These are phyloP conservation scores for Aspergillus niger DNA, from an alignment of 2,329 filamentous ascomycete genomes.

Conservation along the genomic window DNA sequence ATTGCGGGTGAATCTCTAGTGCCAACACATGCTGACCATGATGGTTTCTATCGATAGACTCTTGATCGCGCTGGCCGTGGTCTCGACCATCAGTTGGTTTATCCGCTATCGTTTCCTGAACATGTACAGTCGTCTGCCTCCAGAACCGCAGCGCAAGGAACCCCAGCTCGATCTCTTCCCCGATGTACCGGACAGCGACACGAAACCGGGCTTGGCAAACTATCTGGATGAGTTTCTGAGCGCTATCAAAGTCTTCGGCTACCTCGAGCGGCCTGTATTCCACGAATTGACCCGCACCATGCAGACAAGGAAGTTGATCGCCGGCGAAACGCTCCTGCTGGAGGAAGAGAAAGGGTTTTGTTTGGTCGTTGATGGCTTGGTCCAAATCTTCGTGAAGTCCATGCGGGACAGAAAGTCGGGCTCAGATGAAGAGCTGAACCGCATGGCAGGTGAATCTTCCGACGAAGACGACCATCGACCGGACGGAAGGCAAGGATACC, in stretches of 20 bases:
- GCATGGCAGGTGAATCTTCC: constrained; percentile 53
- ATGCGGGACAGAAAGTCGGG: constrained; percentile 52
- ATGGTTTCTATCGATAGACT: constrained; percentile 54
- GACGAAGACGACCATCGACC: constrained; percentile 68
- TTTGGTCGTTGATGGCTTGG: constrained; percentile 90
- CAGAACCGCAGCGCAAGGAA: constrained; percentile 93
- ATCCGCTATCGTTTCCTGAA: constrained; percentile 94
- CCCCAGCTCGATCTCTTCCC: constrained; percentile 94
- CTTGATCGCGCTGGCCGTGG: constrained; percentile 72
- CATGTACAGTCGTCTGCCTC: constrained; percentile 91
- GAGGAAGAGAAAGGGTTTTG: constrained; percentile 99
- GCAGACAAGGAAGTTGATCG: constrained; percentile 95
- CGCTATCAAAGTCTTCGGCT: constrained; percentile 98
- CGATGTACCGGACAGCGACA: constrained; percentile 84
- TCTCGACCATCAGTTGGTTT: constrained; percentile 89
- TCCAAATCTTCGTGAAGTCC: constrained; percentile 98
- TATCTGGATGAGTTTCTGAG: constrained; percentile 98
- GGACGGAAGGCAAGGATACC: constrained; percentile 77
- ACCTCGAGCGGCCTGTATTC: constrained; percentile 92
- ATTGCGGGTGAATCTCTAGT: not conserved
- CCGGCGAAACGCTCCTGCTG: constrained; percentile 89
- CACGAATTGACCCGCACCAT: constrained; percentile 96
- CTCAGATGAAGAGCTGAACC: constrained; percentile 43
- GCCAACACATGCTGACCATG: constrained; percentile 11
- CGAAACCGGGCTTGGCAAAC: constrained; percentile 88